Evolutionary conservation across 306 rosid genomes (phyloP), one percentile per base, ranked within the genome.

Genomic region (Trifolium dubium): DNA sequence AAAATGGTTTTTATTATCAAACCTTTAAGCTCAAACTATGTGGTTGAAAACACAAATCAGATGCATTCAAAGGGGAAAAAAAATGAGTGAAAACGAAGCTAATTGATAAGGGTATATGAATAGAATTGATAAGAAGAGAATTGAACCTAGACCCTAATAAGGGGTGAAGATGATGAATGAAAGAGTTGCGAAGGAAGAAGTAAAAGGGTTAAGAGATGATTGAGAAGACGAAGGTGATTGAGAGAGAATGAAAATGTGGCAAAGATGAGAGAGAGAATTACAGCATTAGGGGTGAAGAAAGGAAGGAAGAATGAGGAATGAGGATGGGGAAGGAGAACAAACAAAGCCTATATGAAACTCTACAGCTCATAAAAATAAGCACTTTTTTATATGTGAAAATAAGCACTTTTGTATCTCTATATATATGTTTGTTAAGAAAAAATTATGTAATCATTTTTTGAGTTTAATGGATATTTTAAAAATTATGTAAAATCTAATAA

Each of bases 131-230:
- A 50, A 6, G 56, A 50, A 50, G 75, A 59, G 10, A 50, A 75
- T 69, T 70, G 79, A 73, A 87, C 79, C 85, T 82, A 86, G 82
- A 85, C 86, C 89, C 92, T 86, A 87, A 76, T 58, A 76, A 84
- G 83, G 83, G 82, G 81, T 74, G 71, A 80, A 85, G 85, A 79
- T 76, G 78, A 37, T 78, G 81, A 79, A 85, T 83, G 10, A 18
- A 41, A 73, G 37, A 62, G 70, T 35, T 67, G 72, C 50, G 43
- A 75, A 43, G 82, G 72, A 75, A 82, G 73, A 37, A 56, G 78
- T 65, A 29, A 28, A 41, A 51, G 69, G 37, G 72, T 49, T 13
- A 5, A 51, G 28, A 29, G 39, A 1, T 8, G 28, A 37, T 53
- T 74, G n/a, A 28, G 30, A 77, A 55, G 67, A 77, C 56, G 68